Base-by-base conservation (phyloP, 768 basidiomycete genomes). In the Tricholoma terreum region DNA sequence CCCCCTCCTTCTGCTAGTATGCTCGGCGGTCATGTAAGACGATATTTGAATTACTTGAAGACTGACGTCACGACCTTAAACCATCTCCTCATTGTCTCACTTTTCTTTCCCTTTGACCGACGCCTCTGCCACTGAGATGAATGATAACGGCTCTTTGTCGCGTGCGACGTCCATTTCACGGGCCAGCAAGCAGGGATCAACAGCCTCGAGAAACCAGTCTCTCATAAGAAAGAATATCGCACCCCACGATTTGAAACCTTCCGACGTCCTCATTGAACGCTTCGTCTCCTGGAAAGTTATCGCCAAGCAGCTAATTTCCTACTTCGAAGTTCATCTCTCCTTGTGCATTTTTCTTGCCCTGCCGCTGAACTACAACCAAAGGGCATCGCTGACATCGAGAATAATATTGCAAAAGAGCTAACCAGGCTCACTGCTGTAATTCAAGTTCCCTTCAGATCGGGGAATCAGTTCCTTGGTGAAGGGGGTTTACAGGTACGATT, bases 391-490 rank as follows among this genome's bases (percentile, higher is more conserved):
- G 94, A 98, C 69, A 96, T 98, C 58, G 90, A 99, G 76, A 92
- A 92, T 72, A 95, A 95, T 71, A 89, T 92, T 6, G 94, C 95
- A 12, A 84, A 85, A 59, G 96, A 98, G 73, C 82, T 98, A 67
- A 90, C 87, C 6, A 96, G 95, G 71, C 86, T 99, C 45, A 90
- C 90, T 10, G 92, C 88, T 2, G 92, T 98, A 58, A 96, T 99
- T 58, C 96, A 98, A 71, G 96, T 98, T 0, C 97, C 97, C 0
- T 98, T 99, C 77, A 79, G 88, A 33, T 84, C 92, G 2, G 94
- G 94, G 8, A 96, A 97, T 73, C 96, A 98, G 77, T 99, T 99
- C 69, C 79, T 99, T 5, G 96, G 96, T 17, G 94, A 98, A 71
- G 92, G 91, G 12, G 96, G 96, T 50, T 77, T 99, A 51, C 94